Base-by-base conservation (phyloP, 2,329 filamentous ascomycete species). In the Trichophyton mentagrophytes region DNA sequence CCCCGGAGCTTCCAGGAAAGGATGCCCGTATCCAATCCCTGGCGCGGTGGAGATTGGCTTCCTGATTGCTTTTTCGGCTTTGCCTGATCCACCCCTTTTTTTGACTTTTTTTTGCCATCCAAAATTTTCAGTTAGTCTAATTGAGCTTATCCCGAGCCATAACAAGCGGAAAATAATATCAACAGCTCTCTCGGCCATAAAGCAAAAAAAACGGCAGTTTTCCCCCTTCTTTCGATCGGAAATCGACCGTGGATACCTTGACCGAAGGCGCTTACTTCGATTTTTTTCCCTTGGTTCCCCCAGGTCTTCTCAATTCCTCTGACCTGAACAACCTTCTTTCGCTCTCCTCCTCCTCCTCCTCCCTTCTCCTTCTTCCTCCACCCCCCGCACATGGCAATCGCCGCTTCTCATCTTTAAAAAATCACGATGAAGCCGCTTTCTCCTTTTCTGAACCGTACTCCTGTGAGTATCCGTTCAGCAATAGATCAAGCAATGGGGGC, bases 141-240 rank as follows among this genome's bases (percentile, higher is more conserved):
- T 53, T 53, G 49, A 53, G 49, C 49, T 53, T 53, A 53, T 53
- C 49, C 49, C 49, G 20, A 27, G 49, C 49, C 22, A 53, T 27
- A 53, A 53, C 49, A 53, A 53, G 49, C 27, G 49, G 49, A n/a
- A 53, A 22, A 53, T 30, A 25, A 53, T 38, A 38, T 53, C 49
- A 53, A 53, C 49, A 53, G 49, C 49, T 53, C 40, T n/a, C 49
- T 53, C 49, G 49, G 49, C 49, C 49, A 53, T 53, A 53, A 53
- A 30, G 8, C 49, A 13, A 33, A 53, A 53, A 42, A 53, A 53
- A 53, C 44, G 49, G 27, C 49, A 53, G 11, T 53, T 53, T 33
- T 53, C 13, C 40, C 40, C 40, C 15, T 44, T 17, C 33, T 38
- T 53, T n/a, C 22, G 49, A 22, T 53, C 49, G 49, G 49, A 53